Evolutionary conservation across 2,329 filamentous ascomycete species (phyloP).

Genomic region (Trichoderma sp.): DNA sequence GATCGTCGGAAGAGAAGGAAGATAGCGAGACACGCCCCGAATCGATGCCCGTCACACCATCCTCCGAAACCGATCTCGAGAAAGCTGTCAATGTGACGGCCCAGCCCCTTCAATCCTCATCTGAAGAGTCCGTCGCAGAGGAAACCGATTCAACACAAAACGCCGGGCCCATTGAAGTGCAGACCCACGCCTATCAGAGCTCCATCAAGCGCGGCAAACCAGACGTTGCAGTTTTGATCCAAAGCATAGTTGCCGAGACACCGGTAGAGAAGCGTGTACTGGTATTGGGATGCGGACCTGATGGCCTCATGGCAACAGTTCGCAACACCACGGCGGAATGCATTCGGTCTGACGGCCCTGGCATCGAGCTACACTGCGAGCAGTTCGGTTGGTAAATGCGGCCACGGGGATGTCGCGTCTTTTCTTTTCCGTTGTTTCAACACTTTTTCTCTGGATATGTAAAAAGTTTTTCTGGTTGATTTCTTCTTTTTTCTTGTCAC

Average conservation of each 20-base stretch:
- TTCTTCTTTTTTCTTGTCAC: neutral
- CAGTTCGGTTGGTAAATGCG: constrained; percentile 45
- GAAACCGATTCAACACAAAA: constrained; percentile 26
- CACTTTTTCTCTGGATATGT: neutral
- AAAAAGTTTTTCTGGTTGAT: neutral
- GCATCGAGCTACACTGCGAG: constrained; percentile 51
- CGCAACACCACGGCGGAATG: constrained; percentile 43
- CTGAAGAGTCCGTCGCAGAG: constrained; percentile 25
- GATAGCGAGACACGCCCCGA: neutral
- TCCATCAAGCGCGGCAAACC: constrained; percentile 39
- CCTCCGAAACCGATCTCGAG: constrained; percentile 21
- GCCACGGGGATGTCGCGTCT: neutral
- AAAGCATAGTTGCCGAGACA: constrained; percentile 32
- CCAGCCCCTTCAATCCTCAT: neutral
- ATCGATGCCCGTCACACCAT: constrained; percentile 18
- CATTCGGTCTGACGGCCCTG: constrained; percentile 44
- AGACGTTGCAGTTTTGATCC: constrained; percentile 40
- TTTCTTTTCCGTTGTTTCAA: neutral
- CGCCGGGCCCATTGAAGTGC: neutral
- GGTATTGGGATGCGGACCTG: constrained; percentile 51
- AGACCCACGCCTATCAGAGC: constrained; percentile 22
- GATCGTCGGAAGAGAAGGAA: constrained; percentile 8
- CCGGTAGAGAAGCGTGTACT: constrained; percentile 38
- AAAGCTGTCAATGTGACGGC: neutral
- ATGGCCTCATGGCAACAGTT: constrained; percentile 43